Conservation (phyloP, 2,329 filamentous ascomycete genomes). For the Orbilia blumenaviensis region DNA sequence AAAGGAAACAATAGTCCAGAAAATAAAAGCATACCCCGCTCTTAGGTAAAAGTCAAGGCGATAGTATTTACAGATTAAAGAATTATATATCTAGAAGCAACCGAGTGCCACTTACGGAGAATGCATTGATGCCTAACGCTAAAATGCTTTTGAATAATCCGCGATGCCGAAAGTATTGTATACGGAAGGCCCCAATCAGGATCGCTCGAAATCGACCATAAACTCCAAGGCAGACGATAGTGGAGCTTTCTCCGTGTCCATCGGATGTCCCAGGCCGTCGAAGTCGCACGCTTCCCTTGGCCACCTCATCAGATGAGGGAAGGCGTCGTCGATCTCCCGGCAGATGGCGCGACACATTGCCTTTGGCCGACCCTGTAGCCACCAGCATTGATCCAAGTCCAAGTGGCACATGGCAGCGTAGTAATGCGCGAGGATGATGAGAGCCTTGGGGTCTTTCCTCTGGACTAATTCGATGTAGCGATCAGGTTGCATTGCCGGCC, state of each 20-base stretch:
- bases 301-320: conserved; percentile 42
- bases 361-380: conserved; percentile 39
- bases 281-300: conserved; percentile 38
- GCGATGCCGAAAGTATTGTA: not conserved
- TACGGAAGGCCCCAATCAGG: conserved; percentile 5
- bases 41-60: not conserved
- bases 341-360: conserved; percentile 50
- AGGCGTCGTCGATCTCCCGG: conserved; percentile 34
- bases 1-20: not conserved
- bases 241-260: not conserved
- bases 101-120: not conserved
- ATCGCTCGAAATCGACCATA: conserved; percentile 23
- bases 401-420: conserved; percentile 51
- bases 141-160: conserved; percentile 12
- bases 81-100: conserved; percentile 2
- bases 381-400: conserved; percentile 43
- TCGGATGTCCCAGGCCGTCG: not conserved
- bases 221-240: conserved; percentile 31
- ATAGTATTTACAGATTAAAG: not conserved
- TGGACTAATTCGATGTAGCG: conserved; percentile 46
- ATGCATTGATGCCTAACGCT: conserved; percentile 1
- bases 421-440: conserved; percentile 50
- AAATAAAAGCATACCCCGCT: not conserved
- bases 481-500: conserved; percentile 50
- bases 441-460: conserved; percentile 39